phyloP scores from a whole-genome alignment of 208 protist genomes.

The Acanthamoeba royreba region DNA sequence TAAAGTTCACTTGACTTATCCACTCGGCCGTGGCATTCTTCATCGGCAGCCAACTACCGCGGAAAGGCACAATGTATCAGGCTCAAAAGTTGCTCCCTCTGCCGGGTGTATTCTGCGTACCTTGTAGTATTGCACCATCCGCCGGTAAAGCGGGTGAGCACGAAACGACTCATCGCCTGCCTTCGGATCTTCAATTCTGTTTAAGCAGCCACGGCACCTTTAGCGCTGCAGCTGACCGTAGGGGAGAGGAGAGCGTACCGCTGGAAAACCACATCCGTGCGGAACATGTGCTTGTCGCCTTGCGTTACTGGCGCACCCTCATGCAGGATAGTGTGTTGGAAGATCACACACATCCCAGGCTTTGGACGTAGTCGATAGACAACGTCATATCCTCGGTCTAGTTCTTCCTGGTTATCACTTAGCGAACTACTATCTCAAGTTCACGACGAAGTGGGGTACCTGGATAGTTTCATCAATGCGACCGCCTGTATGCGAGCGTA shows the following conservation, averaged over 20 bases:
- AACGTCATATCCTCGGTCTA: neutral
- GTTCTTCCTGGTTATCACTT: neutral
- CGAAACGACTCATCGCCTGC: neutral
- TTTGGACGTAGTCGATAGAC: neutral
- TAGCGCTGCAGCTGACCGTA: neutral
- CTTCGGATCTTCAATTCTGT: neutral
- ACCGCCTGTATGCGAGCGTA: neutral
- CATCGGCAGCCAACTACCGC: neutral
- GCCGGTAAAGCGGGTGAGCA: neutral
- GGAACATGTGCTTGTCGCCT: neutral
- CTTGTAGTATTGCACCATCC: neutral
- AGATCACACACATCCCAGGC: neutral
- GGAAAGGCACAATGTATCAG: neutral
- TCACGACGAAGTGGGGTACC: neutral
- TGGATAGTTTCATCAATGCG: neutral
- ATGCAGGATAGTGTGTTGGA: conserved; percentile 1
- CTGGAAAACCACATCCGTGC: conserved; percentile 19
- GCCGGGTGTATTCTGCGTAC: neutral
- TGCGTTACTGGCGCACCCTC: neutral
- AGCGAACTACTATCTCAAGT: neutral
- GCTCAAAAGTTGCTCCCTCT: neutral
- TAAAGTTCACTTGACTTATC: neutral
- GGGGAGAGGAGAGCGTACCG: neutral
- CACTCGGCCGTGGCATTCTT: conserved; percentile 4
- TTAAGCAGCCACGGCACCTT: neutral